Percentiles rank a stretch among this genome's conserved stretches.
These are phyloP conservation scores for Fragaria nilgerrensis DNA, from an alignment of 306 rosid genomes.

Conservation along the genomic window DNA sequence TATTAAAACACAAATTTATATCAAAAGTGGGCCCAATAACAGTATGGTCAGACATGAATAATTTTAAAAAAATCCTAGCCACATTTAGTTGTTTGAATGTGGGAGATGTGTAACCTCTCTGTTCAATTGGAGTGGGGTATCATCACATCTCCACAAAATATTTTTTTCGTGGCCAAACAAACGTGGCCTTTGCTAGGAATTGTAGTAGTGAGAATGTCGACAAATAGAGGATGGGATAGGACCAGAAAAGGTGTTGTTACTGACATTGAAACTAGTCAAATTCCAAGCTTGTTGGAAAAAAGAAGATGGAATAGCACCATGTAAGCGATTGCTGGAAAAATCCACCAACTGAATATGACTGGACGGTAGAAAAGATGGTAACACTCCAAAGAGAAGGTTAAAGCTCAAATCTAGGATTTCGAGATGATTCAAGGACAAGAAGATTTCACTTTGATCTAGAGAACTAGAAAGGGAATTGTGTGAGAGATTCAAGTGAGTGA, in stretches of 20 bases:
- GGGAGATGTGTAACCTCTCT: no score
- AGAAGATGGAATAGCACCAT: no score
- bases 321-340: constrained; percentile 9
- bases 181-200: no score
- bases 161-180: no score
- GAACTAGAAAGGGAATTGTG: background rate
- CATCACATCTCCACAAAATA: no score
- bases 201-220: no score
- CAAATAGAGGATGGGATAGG: constrained; percentile 4
- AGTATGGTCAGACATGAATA: no score
- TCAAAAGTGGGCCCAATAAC: no score
- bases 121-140: no score
- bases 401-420: background rate
- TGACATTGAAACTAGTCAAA: constrained; percentile 7
- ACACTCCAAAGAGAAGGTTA: constrained; percentile 15
- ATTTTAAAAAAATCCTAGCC: no score
- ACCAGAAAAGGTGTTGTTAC: constrained; percentile 1
- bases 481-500: constrained; percentile 5
- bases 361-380: background rate
- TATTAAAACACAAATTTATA: no score
- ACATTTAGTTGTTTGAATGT: no score
- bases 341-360: constrained; percentile 6
- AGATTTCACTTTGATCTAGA: background rate
- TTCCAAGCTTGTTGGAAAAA: background rate
- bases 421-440: background rate